Evolutionary conservation across 768 basidiomycete species (phyloP), one percentile per base, ranked within the genome.

Genomic region (Holtermannia corniformis): DNA sequence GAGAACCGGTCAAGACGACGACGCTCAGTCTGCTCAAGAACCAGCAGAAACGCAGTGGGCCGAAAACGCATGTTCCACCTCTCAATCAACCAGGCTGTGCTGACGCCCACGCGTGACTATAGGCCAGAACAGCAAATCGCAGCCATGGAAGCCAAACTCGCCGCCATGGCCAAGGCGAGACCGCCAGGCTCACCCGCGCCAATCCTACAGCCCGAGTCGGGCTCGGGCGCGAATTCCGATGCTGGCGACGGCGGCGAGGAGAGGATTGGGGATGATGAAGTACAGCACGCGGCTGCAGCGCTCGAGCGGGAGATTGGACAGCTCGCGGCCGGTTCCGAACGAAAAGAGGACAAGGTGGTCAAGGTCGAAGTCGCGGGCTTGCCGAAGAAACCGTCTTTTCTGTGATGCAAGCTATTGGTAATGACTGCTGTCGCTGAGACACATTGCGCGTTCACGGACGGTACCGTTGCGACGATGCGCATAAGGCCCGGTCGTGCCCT

Each of bases 111-210:
- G 32, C 16, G 32, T n/a, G n/a, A n/a, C n/a, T n/a, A 37, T 37
- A 37, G 32, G 10, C 32, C 32, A 7, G 32, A 37, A 37, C 32
- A 37, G 16, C 95, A 96, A 74, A 99, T 99, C 61, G 90, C 91
- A 5, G 80, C 84, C 64, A 85, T 96, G 79, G 95, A 99, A 73
- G 93, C 93, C 2, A 99, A 99, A 72, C 76, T 99, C 21, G 80
- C 82, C 16, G 81, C 87, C 57, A 82, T 95, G 79, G 81, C 82
- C 61, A 64, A 62, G 44, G 16, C 7, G 7, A 7, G 32, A 37
- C 32, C 32, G 7, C 32, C 32, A 37, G 32, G 32, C 16, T 7
- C 32, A n/a, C n/a, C n/a, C n/a, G n/a, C n/a, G n/a, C n/a, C n/a
- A n/a, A n/a, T n/a, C n/a, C n/a, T n/a, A n/a, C n/a, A n/a, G n/a